phyloP scores from a whole-genome alignment of 2,329 filamentous ascomycete species.

The Arthrobotrys entomopaga region DNA sequence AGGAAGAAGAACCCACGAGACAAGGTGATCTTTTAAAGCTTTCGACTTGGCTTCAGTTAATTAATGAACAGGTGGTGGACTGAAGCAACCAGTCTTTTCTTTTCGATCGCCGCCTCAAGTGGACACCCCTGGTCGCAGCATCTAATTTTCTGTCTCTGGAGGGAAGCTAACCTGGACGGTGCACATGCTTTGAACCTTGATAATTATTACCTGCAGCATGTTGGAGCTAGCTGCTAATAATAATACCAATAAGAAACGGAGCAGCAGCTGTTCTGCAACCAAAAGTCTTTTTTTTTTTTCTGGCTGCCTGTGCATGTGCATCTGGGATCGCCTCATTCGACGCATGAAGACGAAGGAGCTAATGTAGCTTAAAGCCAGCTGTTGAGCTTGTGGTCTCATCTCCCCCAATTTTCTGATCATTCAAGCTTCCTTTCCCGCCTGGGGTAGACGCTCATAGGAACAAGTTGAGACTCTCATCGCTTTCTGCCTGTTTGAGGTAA shows the following conservation, averaged over 20 bases:
- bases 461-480: conserved; percentile 51
- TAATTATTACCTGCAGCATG: conserved; percentile 20
- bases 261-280: conserved; percentile 2
- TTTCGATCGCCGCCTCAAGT: conserved; percentile 50
- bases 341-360: conserved; percentile 47
- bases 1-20: conserved; percentile 20
- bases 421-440: conserved; percentile 48
- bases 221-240: conserved; percentile 46
- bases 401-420: conserved; percentile 13
- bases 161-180: conserved; percentile 38
- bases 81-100: background rate
- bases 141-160: conserved; percentile 43
- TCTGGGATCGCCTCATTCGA: conserved; percentile 46
- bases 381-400: conserved; percentile 44
- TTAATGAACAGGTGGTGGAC: too few species aligned
- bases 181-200: conserved; percentile 46
- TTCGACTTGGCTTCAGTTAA: too few species aligned
- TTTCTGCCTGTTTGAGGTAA: conserved; percentile 55
- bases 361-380: conserved; percentile 35
- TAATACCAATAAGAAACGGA: conserved; percentile 29
- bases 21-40: too few species aligned
- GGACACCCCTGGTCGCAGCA: conserved; percentile 43
- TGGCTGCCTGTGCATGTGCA: conserved; percentile 32
- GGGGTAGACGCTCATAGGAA: conserved; percentile 43
- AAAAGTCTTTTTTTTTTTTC: conserved; percentile 13